These are phyloP conservation scores for Aspergillus diversus DNA, from an alignment of 495 filamentous ascomycete species.

Conservation along the genomic window DNA sequence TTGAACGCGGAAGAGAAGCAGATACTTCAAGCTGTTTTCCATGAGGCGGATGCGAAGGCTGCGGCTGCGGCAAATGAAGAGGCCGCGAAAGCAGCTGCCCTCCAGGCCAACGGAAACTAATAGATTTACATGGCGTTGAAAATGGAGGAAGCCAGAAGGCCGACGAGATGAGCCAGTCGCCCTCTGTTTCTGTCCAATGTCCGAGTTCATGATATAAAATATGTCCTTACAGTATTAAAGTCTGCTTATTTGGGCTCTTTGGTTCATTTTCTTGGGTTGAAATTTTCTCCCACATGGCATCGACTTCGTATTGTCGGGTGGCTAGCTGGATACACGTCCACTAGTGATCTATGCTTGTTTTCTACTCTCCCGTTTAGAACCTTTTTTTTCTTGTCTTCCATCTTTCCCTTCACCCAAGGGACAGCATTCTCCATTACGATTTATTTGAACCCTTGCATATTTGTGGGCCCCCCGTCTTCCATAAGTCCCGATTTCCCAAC, in stretches of 20 bases:
- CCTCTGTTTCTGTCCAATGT: conserved; percentile 10
- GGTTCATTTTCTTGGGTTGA: conserved; percentile 5
- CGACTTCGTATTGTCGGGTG: conserved; percentile 3
- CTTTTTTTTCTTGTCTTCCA: conserved; percentile 18
- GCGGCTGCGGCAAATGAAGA: conserved; percentile 41
- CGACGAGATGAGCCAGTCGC: conserved; percentile 26
- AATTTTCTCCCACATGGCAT: conserved; percentile 6
- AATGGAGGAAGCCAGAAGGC: conserved; percentile 14
- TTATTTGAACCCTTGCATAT: neutral
- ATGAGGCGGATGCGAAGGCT: conserved; percentile 72
- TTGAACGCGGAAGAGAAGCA: conserved; percentile 80
- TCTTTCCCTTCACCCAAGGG: neutral
- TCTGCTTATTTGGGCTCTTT: conserved; percentile 9
- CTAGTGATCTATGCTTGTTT: conserved; percentile 3
- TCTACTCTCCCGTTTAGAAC: conserved; percentile 3
- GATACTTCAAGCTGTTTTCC: conserved; percentile 76
- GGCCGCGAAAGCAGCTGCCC: conserved; percentile 39
- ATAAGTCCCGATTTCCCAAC: neutral
- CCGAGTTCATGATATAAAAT: conserved; percentile 21
- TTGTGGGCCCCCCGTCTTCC: neutral
- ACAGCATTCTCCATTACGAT: neutral
- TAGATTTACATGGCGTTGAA: conserved; percentile 24
- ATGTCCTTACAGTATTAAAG: conserved; percentile 13
- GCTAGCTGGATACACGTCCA: conserved; percentile 17
- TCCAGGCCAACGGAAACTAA: conserved; percentile 45